A percentile compares a stretch with the other conserved stretches of the same genome.
phyloP scores from a whole-genome alignment of 768 basidiomycete genomes.

The Boletus rufocinnamomeus region DNA sequence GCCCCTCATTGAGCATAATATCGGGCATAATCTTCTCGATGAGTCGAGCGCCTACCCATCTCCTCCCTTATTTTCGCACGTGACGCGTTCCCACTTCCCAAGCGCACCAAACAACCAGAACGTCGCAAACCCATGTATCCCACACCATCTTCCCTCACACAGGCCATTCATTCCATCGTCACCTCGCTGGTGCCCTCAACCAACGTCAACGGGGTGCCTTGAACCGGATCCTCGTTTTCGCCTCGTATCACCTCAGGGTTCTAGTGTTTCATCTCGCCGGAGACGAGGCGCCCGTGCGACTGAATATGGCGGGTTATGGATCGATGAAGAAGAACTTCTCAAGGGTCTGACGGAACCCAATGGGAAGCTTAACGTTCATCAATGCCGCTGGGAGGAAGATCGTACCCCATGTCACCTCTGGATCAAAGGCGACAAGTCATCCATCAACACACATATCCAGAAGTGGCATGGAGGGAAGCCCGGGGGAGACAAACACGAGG shows the following conservation, averaged over 20 bases:
- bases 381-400: constrained; percentile 18
- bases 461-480: constrained; percentile 19
- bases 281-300: constrained; percentile 3
- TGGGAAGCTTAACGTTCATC: constrained; percentile 9
- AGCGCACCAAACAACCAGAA: not conserved
- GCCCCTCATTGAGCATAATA: not conserved
- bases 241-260: not conserved
- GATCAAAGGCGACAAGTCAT: constrained; percentile 20
- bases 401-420: constrained; percentile 14
- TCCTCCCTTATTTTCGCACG: not conserved
- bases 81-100: not conserved
- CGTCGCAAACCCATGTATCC: not conserved
- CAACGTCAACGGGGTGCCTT: not conserved
- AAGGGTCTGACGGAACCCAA: not conserved
- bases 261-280: not conserved
- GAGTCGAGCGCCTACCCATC: not conserved
- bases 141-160: not conserved
- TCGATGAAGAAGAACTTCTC: constrained; percentile 20
- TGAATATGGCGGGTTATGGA: constrained; percentile 6
- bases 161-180: not conserved
- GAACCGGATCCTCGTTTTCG: not conserved
- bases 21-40: not conserved
- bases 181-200: not conserved
- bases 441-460: constrained; percentile 16
- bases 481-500: constrained; percentile 11